These are phyloP conservation scores for Ganoderma meredithae DNA, from an alignment of 1,284 basidiomycete species.

Conservation along the genomic window DNA sequence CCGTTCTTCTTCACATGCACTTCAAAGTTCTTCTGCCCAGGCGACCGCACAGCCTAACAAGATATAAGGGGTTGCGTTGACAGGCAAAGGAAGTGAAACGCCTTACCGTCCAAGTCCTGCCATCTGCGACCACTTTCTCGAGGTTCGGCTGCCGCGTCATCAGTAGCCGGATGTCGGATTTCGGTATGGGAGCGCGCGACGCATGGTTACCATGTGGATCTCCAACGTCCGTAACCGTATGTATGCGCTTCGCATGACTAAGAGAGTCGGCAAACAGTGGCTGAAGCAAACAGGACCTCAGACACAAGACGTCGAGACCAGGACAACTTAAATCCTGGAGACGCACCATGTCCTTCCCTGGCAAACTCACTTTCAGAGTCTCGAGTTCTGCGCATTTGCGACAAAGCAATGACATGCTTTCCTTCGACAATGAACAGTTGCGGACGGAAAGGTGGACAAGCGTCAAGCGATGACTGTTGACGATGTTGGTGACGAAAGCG, in stretches of 20 bases:
- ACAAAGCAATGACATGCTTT: constrained; percentile 52
- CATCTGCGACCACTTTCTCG: constrained; percentile 57
- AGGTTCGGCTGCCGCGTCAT: constrained; percentile 52
- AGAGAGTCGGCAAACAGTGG: constrained; percentile 43
- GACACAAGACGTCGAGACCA: background rate
- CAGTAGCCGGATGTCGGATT: constrained; percentile 50
- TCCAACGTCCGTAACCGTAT: constrained; percentile 55
- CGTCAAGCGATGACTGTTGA: constrained; percentile 52
- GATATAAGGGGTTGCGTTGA: background rate
- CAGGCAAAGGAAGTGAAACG: too few species aligned
- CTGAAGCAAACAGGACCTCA: constrained; percentile 28
- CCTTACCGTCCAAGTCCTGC: constrained; percentile 65
- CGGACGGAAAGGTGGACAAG: constrained; percentile 56
- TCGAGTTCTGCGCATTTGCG: constrained; percentile 54
- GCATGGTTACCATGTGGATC: constrained; percentile 55
- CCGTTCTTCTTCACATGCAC: constrained; percentile 34
- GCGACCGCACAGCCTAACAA: constrained; percentile 26
- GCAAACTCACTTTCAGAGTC: constrained; percentile 57
- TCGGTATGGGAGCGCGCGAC: constrained; percentile 48
- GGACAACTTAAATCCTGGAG: constrained; percentile 3
- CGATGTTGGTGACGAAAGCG: constrained; percentile 51
- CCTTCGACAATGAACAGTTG: constrained; percentile 50
- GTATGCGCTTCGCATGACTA: constrained; percentile 48
- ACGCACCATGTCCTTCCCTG: constrained; percentile 59
- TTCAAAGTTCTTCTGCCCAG: constrained; percentile 21